Percentiles rank a stretch among this genome's conserved stretches.
phyloP scores from a whole-genome alignment of 176 grass and related monocot species.

The Tillandsia fasciculata region DNA sequence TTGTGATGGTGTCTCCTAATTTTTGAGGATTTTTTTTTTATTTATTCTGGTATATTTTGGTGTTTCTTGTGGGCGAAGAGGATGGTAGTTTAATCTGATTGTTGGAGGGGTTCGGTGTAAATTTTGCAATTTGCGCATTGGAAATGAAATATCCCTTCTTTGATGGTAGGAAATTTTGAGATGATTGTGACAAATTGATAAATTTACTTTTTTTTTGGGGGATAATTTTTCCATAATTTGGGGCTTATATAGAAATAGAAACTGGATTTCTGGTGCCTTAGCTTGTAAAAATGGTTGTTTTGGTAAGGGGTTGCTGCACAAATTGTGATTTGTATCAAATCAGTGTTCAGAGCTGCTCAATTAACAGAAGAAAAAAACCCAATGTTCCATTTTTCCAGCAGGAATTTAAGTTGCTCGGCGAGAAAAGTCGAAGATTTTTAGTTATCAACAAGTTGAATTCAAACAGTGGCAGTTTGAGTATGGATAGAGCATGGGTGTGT shows the following conservation, averaged over 20 bases:
- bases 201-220: neutral
- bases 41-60: neutral
- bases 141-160: too few relatives aligned
- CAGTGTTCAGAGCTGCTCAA: conserved; percentile 6
- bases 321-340: conserved; percentile 8
- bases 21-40: neutral
- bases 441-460: neutral
- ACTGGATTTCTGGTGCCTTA: neutral
- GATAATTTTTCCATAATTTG: too few relatives aligned
- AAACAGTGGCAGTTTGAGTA: neutral
- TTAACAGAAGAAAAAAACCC: conserved; percentile 7
- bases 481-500: conserved; percentile 21
- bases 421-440: neutral
- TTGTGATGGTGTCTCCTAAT: neutral
- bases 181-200: neutral
- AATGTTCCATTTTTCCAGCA: neutral
- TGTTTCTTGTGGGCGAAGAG: neutral
- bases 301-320: conserved; percentile 46
- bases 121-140: too few relatives aligned
- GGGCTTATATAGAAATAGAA: neutral
- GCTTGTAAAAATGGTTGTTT: conserved; percentile 24
- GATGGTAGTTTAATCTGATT: too few relatives aligned
- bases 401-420: neutral
- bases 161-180: too few relatives aligned
- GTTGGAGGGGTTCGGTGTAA: too few relatives aligned